phyloP scores from a whole-genome alignment of 805 yeast genomes.

The Geotrichum ghanense region DNA sequence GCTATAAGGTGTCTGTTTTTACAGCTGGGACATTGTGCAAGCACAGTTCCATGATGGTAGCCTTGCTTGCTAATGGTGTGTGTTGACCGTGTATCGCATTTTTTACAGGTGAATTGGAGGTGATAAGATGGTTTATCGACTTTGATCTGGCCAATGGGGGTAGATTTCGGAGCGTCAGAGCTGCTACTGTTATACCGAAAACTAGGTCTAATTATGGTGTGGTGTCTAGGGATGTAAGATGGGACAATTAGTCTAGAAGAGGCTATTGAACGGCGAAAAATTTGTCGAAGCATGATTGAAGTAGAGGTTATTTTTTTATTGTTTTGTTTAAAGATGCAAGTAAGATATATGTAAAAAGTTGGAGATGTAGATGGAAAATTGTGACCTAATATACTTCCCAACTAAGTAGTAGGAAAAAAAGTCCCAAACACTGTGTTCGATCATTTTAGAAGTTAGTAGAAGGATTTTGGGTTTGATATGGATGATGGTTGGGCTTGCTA shows the following conservation, averaged over 20 bases:
- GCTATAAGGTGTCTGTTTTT: slow-evolving; percentile 82
- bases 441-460: neutral
- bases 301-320: neutral
- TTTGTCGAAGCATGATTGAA: neutral
- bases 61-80: slow-evolving; percentile 92
- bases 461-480: neutral
- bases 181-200: neutral
- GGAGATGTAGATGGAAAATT: no score
- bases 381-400: no score
- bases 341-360: neutral
- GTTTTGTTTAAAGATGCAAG: neutral
- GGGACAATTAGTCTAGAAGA: neutral
- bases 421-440: neutral
- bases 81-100: slow-evolving; percentile 71
- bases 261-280: neutral
- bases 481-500: no score
- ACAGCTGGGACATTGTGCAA: slow-evolving; percentile 89
- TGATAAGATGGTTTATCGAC: slow-evolving; percentile 69
- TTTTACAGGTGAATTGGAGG: slow-evolving; percentile 88
- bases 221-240: neutral
- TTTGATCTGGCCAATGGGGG: slow-evolving; percentile 26
- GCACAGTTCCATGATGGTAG: slow-evolving; percentile 72
- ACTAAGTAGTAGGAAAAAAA: neutral
- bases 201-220: neutral
- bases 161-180: neutral